Base-by-base conservation (phyloP, 1,139 yeast genomes). In the Yamadazyma friedrichii region DNA sequence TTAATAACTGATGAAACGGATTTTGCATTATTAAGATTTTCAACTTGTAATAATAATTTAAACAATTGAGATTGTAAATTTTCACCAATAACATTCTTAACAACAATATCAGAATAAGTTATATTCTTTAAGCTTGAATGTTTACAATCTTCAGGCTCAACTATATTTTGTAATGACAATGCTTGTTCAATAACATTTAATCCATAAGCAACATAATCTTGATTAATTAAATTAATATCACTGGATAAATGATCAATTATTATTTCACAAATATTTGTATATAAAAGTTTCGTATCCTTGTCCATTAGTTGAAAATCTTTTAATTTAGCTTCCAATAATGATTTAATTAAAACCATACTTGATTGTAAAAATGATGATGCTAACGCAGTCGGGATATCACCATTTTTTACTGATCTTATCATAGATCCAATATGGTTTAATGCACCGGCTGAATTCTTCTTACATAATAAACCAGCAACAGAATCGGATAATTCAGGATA, bases 1-100 rank as follows among this genome's bases (percentile, higher is more conserved):
- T 82, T 67, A 10, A 80, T 68, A 2, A 80, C 58, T 0, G 80
- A 74, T 2, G 74, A 50, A 0, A 84, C 83, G 2, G 78, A 61
- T 31, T 72, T 65, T 15, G 74, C 67, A 32, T 67, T 69, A 1
- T 65, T 55, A 8, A 80, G 56, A 0, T 64, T 64, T 3, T 64
- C 62, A 3, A 76, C 57, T 1, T 58, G 49, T 2, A 78, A 50
- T 15, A 85, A 41, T 0, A 59, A 53, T 0, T 70, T 64, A 43
- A 84, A 76, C 1, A 86, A 55, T 1, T 51, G 44, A 2, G 61
- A 59, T 31, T 64, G 64, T 1, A 56, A 39, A 1, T 48, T 61
- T 3, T 56, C 55, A 5, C 65, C 59, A 15, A 82, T 44, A 4
- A 50, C 36, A 24, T 42, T 47, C 4, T 46, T 46, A 12, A 43